Conservation (phyloP, 129 eudicot species). For the Pulicaria dysenterica region DNA sequence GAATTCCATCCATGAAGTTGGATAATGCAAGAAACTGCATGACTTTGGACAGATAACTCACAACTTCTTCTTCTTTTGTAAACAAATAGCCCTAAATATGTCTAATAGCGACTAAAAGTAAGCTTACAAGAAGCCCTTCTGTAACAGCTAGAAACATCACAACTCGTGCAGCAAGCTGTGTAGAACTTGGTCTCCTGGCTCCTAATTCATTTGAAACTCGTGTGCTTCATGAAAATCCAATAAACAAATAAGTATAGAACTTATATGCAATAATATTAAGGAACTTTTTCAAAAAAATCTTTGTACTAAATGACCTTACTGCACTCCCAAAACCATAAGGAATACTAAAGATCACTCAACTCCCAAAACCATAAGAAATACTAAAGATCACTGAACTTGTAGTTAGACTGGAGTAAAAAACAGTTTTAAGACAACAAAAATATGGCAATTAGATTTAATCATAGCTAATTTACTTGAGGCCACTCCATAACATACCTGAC, state of each 20-base stretch:
- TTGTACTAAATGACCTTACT: constrained; percentile 35
- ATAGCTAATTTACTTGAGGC: neutral
- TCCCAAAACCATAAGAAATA: constrained; percentile 51
- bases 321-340: constrained; percentile 60
- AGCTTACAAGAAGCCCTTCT: constrained; percentile 40
- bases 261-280: neutral
- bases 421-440: constrained; percentile 8
- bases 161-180: constrained; percentile 36
- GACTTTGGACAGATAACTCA: constrained; percentile 30
- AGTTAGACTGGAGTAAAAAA: constrained; percentile 36
- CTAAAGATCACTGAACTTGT: constrained; percentile 46
- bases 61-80: constrained; percentile 52
- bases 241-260: neutral
- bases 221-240: constrained; percentile 32
- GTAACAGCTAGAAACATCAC: constrained; percentile 36
- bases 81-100: constrained; percentile 40
- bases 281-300: neutral
- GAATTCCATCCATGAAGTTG: constrained; percentile 52
- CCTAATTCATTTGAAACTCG: constrained; percentile 60
- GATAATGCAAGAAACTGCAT: constrained; percentile 49
- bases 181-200: constrained; percentile 44
- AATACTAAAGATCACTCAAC: too few species aligned
- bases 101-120: constrained; percentile 22
- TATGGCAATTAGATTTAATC: neutral
- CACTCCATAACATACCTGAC: constrained; percentile 23